Evolutionary conservation across 2,329 filamentous ascomycete genomes (phyloP).

Genomic region (Xylaria sp.): DNA sequence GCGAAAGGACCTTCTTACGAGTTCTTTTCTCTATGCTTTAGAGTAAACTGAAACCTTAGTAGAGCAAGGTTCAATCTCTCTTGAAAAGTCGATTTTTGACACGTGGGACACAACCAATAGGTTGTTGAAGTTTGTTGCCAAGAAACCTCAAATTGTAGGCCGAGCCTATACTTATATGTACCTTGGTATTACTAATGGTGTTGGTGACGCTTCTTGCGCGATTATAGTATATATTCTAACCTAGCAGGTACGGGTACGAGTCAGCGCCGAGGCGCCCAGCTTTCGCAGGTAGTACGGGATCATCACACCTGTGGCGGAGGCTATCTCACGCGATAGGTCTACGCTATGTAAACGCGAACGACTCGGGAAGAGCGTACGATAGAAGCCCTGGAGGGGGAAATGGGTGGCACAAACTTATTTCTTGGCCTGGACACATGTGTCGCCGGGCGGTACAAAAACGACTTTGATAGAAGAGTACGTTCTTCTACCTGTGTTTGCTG

Average conservation of each 20-base stretch:
- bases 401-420: slow-evolving; percentile 7
- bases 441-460: slow-evolving; percentile 2
- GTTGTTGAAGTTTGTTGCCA: background rate
- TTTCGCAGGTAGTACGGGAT: background rate
- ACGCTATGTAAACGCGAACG: background rate
- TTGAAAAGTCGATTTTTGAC: background rate
- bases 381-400: background rate
- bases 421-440: slow-evolving; percentile 13
- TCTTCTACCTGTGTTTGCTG: too few relatives aligned
- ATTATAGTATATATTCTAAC: background rate
- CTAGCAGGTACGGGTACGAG: slow-evolving; percentile 9
- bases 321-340: background rate
- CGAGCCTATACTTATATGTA: slow-evolving; percentile 4
- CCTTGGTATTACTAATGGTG: background rate
- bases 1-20: background rate
- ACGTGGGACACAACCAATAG: background rate
- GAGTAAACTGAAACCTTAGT: background rate
- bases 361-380: background rate
- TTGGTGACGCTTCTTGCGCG: slow-evolving; percentile 1
- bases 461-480: background rate
- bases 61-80: background rate
- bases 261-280: slow-evolving; percentile 10
- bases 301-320: background rate
- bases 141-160: slow-evolving; percentile 16
- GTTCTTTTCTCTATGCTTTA: background rate